Base-by-base conservation (phyloP, 495 filamentous ascomycete species). In the Chaetomium cochliodes region DNA sequence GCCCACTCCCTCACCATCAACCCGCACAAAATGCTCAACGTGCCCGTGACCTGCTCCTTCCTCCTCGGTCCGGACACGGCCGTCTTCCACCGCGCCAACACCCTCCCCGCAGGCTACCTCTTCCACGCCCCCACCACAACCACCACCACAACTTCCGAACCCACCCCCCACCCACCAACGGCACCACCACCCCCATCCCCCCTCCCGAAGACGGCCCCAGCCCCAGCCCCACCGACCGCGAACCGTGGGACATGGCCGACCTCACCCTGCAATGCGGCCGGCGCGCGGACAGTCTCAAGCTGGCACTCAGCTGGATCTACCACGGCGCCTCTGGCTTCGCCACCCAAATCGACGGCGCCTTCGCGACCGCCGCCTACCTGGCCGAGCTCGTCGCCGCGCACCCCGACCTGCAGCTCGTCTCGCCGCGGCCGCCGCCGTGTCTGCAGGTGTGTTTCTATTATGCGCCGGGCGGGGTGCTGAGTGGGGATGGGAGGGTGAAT, bases 371-470 rank as follows among this genome's bases (percentile, higher is more conserved):
- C 5, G 75, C 77, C 16, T 82, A 92, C 72, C 80, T 96, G 18
- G 86, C 87, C 1, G 72, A 72, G 8, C 74, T 88, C 0, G 66
- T 96, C 13, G 73, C 74, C 2, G 52, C 78, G 37, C 74, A 80
- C 30, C 66, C 73, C 2, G 77, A 93, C 70, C 88, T 97, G 69
- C 77, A 85, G 49, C 82, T 96, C 42, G 83, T 96, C 11, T 88
- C 86, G 23, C 79, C 86, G 59, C 87, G 90, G 64, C 90, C 92
- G 53, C 89, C 91, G 47, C 92, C 92, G 7, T 97, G 92, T 77
- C 78, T 96, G 69, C 93, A 98, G 79, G 90, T 98, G 20, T 98
- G 93, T 78, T 98, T 97, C 73, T 96, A 94, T 73, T 93, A 90
- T 69, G 86, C 86, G 0, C 85, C 85, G 0, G 81, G 78, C 26